Percentiles rank a stretch among this genome's conserved stretches.
Conservation (phyloP, 2,329 filamentous ascomycete genomes). For the Exophiala phaeomuriformis region DNA sequence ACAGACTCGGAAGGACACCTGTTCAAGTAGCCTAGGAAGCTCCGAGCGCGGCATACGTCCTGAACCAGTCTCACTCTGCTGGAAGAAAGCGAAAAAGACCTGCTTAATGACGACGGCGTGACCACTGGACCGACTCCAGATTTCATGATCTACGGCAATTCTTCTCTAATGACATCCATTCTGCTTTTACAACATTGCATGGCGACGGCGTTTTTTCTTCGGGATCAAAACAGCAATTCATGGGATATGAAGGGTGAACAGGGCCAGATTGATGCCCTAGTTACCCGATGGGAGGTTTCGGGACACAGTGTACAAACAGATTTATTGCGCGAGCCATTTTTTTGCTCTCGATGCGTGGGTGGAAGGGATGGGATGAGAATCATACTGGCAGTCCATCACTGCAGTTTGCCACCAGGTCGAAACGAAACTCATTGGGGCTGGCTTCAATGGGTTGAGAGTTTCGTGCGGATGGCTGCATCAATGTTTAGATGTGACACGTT, state of each 20-base stretch:
- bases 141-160: not conserved
- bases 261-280: not conserved
- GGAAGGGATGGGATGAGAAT: not conserved
- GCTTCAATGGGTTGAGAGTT: constrained; percentile 4
- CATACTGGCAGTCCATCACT: no score
- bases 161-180: constrained; percentile 1
- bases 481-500: not conserved
- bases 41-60: not conserved
- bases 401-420: not conserved
- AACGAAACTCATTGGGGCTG: constrained; percentile 13
- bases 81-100: constrained; percentile 5
- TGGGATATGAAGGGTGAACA: no score
- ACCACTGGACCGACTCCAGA: constrained; percentile 1
- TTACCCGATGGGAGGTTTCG: not conserved
- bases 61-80: not conserved
- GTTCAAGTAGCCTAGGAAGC: constrained; percentile 18
- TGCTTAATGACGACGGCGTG: not conserved
- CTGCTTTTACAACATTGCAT: constrained; percentile 12
- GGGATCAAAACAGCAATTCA: not conserved
- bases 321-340: not conserved
- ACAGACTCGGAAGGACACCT: constrained; percentile 27
- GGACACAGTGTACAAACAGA: constrained; percentile 1
- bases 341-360: not conserved
- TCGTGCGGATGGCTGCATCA: no score
- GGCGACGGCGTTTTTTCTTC: constrained; percentile 21